A percentile compares a stretch with the other conserved stretches of the same genome.
Conservation (phyloP, 192 early-diverging fungal genomes). For the Spizellomyces sp. region DNA sequence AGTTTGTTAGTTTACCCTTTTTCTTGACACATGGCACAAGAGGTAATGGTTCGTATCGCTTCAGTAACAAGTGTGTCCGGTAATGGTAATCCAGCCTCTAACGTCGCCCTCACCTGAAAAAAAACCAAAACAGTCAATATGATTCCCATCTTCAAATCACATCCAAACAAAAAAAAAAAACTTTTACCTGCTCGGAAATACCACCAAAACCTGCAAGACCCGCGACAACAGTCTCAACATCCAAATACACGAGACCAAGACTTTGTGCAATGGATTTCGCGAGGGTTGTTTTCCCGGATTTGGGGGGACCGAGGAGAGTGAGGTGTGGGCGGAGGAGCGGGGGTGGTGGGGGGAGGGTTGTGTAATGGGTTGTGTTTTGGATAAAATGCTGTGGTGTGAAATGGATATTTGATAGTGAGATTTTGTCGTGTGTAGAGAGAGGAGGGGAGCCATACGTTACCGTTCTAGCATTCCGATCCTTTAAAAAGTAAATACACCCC, state of each 20-base stretch:
- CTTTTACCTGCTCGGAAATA: slow-evolving; percentile 24
- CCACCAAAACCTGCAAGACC: slow-evolving; percentile 34
- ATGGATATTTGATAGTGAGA: not conserved
- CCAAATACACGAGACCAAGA: slow-evolving; percentile 46
- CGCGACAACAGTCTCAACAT: slow-evolving; percentile 44
- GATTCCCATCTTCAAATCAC: not conserved
- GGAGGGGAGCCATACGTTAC: slow-evolving; percentile 1
- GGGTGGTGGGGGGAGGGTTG: slow-evolving; percentile 34
- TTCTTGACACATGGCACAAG: slow-evolving; percentile 36
- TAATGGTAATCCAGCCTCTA: slow-evolving; percentile 37
- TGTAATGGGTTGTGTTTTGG: slow-evolving; percentile 32
- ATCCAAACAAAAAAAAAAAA: not conserved
- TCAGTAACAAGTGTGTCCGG: slow-evolving; percentile 41
- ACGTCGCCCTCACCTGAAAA: slow-evolving; percentile 32
- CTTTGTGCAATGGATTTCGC: slow-evolving; percentile 34
- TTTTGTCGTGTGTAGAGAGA: not conserved
- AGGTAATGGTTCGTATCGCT: slow-evolving; percentile 43
- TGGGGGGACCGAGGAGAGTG: slow-evolving; percentile 46
- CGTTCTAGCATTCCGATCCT: slow-evolving; percentile 28
- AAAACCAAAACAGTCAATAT: not conserved
- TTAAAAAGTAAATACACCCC: slow-evolving; percentile 47
- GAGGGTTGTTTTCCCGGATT: slow-evolving; percentile 49
- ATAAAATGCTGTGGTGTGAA: slow-evolving; percentile 39
- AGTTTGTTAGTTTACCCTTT: slow-evolving; percentile 39
- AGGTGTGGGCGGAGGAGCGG: slow-evolving; percentile 43